phyloP scores from a whole-genome alignment of 371 early-diverging fungal genomes.

The Circinella minor region DNA sequence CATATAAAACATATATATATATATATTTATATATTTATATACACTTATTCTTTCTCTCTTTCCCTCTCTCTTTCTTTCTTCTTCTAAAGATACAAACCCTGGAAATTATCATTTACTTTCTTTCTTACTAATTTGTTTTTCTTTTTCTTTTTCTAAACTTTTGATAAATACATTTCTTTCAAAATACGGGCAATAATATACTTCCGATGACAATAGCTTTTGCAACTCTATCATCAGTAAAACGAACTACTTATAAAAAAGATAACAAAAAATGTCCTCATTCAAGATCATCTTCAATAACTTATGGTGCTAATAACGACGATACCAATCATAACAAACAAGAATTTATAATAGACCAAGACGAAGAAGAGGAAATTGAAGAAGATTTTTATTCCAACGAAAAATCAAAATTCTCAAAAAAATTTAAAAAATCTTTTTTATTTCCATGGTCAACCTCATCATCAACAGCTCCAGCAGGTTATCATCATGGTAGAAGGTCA shows the following conservation, averaged over 20 bases:
- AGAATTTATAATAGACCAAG: background rate
- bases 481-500: slow-evolving; percentile 2
- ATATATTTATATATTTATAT: too few relatives aligned
- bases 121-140: background rate
- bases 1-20: background rate
- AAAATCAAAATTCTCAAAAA: background rate
- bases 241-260: background rate
- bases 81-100: background rate
- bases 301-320: background rate
- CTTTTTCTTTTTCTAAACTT: background rate
- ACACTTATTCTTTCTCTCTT: too few relatives aligned
- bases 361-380: background rate
- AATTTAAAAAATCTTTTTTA: background rate
- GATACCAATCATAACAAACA: background rate
- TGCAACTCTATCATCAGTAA: background rate
- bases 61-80: background rate
- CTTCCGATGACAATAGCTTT: slow-evolving; percentile 1
- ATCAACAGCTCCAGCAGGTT: background rate
- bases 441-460: slow-evolving; percentile 4
- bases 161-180: background rate
- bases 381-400: background rate
- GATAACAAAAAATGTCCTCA: background rate
- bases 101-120: background rate
- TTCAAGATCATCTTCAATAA: background rate
- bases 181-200: background rate